Evolutionary conservation across 2,329 filamentous ascomycete species (phyloP).

Genomic region (Sporothrix sp.): DNA sequence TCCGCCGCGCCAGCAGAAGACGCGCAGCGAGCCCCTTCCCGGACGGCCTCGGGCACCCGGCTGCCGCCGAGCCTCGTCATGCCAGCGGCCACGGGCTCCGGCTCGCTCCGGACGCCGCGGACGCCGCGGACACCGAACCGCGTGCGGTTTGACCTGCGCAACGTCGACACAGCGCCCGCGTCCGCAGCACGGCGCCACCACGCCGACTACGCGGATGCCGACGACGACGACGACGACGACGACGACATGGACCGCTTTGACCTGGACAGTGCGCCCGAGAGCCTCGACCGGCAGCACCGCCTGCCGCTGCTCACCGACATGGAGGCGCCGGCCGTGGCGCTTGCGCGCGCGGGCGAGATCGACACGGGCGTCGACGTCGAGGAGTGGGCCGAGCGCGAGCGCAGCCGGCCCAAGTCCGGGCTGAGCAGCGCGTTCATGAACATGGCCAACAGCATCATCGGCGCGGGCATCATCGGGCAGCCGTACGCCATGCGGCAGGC

Average conservation of each 20-base stretch:
- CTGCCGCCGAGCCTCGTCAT: slow-evolving; percentile 6
- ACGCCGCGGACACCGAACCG: slow-evolving; percentile 58
- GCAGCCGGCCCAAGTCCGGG: slow-evolving; percentile 67
- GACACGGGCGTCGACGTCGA: slow-evolving; percentile 29
- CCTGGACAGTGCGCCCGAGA: slow-evolving; percentile 22
- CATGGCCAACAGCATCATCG: slow-evolving; percentile 98
- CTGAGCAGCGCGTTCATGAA: slow-evolving; percentile 94
- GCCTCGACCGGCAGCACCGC: slow-evolving; percentile 41
- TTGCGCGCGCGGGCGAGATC: slow-evolving; percentile 41
- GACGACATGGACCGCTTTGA: slow-evolving; percentile 24
- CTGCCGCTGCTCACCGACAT: slow-evolving; percentile 71
- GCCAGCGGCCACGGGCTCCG: not conserved
- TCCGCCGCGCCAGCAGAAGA: slow-evolving; percentile 3
- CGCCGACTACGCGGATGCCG: too few relatives aligned
- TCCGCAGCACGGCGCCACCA: not conserved
- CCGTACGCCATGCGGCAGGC: slow-evolving; percentile 95
- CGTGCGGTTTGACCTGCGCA: slow-evolving; percentile 60
- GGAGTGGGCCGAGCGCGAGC: slow-evolving; percentile 43
- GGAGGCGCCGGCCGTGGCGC: slow-evolving; percentile 65
- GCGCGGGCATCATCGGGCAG: slow-evolving; percentile 67
- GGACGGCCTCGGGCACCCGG: slow-evolving; percentile 3
- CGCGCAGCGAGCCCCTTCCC: not conserved
- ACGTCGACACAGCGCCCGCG: slow-evolving; percentile 21
- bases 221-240: slow-evolving; percentile 17
- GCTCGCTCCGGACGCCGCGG: slow-evolving; percentile 17